Evolutionary conservation across 129 eudicot species (phyloP), one percentile per base, ranked within the genome.

Genomic region (Ambrosia artemisiifolia): DNA sequence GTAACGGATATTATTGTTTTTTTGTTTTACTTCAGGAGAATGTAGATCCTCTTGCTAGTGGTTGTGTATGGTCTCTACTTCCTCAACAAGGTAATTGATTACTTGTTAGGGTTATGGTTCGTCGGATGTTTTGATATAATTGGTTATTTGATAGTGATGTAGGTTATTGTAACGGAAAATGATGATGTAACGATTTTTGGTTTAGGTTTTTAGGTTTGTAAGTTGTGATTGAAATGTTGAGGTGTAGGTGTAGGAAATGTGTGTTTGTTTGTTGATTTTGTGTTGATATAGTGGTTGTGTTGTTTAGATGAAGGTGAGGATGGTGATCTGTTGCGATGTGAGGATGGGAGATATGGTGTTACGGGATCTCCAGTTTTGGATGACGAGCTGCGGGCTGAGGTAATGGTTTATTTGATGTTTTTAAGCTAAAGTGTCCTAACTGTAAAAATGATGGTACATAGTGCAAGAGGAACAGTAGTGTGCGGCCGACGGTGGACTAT

Each of bases 351-450:
- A 64, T 50, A 5, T 10, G 42, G 64, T 74, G 63, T 48, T 70
- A 54, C 57, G 8, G 81, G 42, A 36, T 48, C 72, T 66, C 72
- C 63, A 2, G 3, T 38, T 6, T 6, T 18, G 2, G 84, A 75
- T 57, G 63, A 34, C n/a, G 80, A 48, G 70, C 88, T 84, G 17
- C 42, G 62, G 71, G 88, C 76, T 20, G 78, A 84, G 88, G 88
- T 81, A 46, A 24, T 51, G 38, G 19, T 36, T 13, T 68, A 20
- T 67, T 3, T 14, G 8, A 32, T 5, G 46, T 12, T 2, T 54
- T 18, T 24, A 40, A 19, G 5, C 14, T 24, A 57, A 33, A 43
- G 35, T 16, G 16, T 5, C 2, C 16, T 11, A 24, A 20, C 1
- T 56, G 35, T 20, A 24, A 24, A 56, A 28, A 24, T 56, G 36